A percentile compares a stretch with the other conserved stretches of the same genome.
Evolutionary conservation across 2,329 filamentous ascomycete genomes (phyloP).

Genomic region (Bipolaris sorokiniana): DNA sequence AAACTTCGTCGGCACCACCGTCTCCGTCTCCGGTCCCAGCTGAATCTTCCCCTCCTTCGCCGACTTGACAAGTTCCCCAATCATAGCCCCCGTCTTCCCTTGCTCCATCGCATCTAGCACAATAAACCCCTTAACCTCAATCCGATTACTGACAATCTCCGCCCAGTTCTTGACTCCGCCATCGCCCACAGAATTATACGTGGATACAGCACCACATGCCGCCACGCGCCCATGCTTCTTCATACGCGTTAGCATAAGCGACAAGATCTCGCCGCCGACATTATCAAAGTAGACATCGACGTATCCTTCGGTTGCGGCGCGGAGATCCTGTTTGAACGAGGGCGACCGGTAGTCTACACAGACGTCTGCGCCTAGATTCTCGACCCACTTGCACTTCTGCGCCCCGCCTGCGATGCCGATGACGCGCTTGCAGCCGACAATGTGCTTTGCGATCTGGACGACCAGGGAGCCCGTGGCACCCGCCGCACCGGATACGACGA

Average conservation of each 20-base stretch:
- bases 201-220: constrained; percentile 53
- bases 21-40: constrained; percentile 55
- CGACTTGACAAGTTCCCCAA: constrained; percentile 33
- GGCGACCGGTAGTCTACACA: constrained; percentile 62
- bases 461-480: constrained; percentile 78
- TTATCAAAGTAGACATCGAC: constrained; percentile 62
- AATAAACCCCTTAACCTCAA: constrained; percentile 55
- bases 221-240: constrained; percentile 51
- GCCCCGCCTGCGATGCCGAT: constrained; percentile 61
- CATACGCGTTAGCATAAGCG: constrained; percentile 54
- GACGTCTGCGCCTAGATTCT: constrained; percentile 59
- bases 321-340: constrained; percentile 56
- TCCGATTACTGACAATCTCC: constrained; percentile 51
- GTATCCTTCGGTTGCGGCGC: constrained; percentile 55
- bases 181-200: constrained; percentile 49
- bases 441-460: constrained; percentile 61
- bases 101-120: constrained; percentile 48
- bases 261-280: constrained; percentile 57
- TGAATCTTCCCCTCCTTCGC: constrained; percentile 56
- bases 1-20: constrained; percentile 55
- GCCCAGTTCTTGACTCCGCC: constrained; percentile 53
- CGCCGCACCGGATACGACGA: constrained; percentile 78
- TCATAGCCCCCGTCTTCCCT: constrained; percentile 35
- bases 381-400: constrained; percentile 60
- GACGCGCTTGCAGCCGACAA: constrained; percentile 56